Conservation (phyloP, 371 early-diverging fungal genomes). For the Apophysomyces trapeziformis region DNA sequence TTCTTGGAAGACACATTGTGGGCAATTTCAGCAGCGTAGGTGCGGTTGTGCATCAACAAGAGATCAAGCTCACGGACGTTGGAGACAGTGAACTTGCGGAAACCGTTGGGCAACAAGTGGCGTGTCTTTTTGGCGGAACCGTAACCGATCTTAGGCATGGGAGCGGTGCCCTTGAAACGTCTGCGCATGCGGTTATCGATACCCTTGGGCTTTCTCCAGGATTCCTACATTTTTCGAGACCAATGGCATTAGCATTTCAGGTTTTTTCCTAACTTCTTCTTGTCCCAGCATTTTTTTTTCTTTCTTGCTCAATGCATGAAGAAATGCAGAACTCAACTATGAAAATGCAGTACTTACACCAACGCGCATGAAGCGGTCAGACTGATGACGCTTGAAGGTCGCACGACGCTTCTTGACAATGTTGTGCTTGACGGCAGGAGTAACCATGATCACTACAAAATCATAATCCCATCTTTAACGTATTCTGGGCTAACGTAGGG, state of each 20-base stretch:
- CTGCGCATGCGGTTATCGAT: constrained; percentile 99
- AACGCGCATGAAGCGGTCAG: constrained; percentile 97
- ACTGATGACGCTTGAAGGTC: constrained; percentile 98
- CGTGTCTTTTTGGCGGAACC: constrained; percentile 97
- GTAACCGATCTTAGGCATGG: constrained; percentile 99
- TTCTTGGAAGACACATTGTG: constrained; percentile 98
- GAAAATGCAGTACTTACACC: constrained; percentile 61
- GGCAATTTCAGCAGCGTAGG: constrained; percentile 99
- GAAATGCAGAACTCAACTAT: too few relatives aligned
- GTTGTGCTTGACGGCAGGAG: constrained; percentile 88
- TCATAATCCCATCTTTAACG: neutral
- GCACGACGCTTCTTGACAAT: constrained; percentile 99
- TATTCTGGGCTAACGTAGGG: too few relatives aligned
- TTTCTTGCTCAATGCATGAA: too few relatives aligned
- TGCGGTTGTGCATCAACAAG: constrained; percentile 98
- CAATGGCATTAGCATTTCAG: neutral
- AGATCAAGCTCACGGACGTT: constrained; percentile 97
- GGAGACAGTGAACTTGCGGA: constrained; percentile 97
- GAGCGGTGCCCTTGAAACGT: constrained; percentile 97
- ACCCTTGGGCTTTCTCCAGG: constrained; percentile 99
- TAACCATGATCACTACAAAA: constrained; percentile 63
- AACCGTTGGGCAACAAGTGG: constrained; percentile 97
- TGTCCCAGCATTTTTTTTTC: too few relatives aligned
- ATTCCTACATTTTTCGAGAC: constrained; percentile 60
- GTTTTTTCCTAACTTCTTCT: too few relatives aligned